Evolutionary conservation across 441 rosid genomes (phyloP), one percentile per base, ranked within the genome.

Genomic region (Corymbia calophylla): DNA sequence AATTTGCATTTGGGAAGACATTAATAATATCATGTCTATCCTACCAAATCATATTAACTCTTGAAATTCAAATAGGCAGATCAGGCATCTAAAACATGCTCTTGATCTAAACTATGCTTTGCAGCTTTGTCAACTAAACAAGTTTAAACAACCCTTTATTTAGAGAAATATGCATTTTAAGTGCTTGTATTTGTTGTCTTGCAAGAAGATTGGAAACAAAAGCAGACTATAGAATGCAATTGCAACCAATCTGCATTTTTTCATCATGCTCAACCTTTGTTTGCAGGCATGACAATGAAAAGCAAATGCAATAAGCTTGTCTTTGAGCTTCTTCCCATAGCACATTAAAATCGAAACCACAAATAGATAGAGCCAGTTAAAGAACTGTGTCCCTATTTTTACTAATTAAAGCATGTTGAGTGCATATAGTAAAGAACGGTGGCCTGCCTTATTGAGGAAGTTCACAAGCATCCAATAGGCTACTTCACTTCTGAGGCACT

Each of bases 381-480:
- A 25, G n/a, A 25, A 29, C 49, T 27, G 29, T 56, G 48, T 1
- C 12, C 39, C 51, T 56, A 25, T 47, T 56, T 56, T 56, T 56
- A 86, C 21, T 8, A 29, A 35, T 60, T 10, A 4, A 32, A 56
- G 49, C 32, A 14, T 2, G 1, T 54, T 39, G 88, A 14, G 13
- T 35, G 60, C 47, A 47, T 56, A 39, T 32, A 70, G 25, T 56
- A 55, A 55, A 23, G 70, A 86, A 60, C 1, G 0, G 70, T n/a
- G 47, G 35, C 66, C 86, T 94, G 95, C 99, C 99, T 98, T 89
- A 89, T 94, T 93, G n/a, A 96, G 94, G 92, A 93, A 94, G 77
- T 88, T 84, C 88, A 92, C 90, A 87, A 98, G 95, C 90, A 94
- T 93, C 87, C 94, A 94, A 88, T 94, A 90, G 88, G 99, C 93